Conservation (phyloP, 208 protist genomes). For the Trichomonas gallinae region DNA sequence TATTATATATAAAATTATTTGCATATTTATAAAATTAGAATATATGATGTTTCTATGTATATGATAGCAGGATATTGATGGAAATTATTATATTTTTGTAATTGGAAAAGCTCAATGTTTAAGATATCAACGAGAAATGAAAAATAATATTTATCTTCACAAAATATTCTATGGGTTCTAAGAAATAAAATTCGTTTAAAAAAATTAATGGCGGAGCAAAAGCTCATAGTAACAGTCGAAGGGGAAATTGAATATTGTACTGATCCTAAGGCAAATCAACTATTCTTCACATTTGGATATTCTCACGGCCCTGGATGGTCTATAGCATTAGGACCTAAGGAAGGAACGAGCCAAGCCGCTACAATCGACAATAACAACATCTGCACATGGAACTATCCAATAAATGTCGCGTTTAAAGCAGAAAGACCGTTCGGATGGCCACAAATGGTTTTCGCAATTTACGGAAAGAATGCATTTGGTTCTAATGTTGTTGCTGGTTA, state of each 20-base stretch:
- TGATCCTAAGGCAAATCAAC: background rate
- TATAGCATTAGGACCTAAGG: background rate
- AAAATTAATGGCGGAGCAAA: background rate
- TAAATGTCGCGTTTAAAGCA: background rate
- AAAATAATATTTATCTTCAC: background rate
- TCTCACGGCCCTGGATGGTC: background rate
- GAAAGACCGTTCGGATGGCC: background rate
- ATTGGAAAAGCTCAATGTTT: no score
- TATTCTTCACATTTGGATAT: background rate
- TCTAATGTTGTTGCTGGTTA: background rate
- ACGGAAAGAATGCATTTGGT: background rate
- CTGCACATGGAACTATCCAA: background rate
- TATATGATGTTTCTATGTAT: no score
- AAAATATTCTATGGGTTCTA: background rate
- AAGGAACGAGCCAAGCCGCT: background rate
- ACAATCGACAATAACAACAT: background rate
- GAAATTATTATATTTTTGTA: no score
- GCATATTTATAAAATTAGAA: no score
- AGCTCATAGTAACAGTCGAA: background rate
- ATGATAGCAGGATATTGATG: no score
- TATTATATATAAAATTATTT: no score
- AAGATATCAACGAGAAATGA: background rate
- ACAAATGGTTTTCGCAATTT: background rate
- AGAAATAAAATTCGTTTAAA: background rate
- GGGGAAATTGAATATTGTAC: background rate